Conservation (phyloP, 176 grass and related monocot species). For the Triticum turgidum region DNA sequence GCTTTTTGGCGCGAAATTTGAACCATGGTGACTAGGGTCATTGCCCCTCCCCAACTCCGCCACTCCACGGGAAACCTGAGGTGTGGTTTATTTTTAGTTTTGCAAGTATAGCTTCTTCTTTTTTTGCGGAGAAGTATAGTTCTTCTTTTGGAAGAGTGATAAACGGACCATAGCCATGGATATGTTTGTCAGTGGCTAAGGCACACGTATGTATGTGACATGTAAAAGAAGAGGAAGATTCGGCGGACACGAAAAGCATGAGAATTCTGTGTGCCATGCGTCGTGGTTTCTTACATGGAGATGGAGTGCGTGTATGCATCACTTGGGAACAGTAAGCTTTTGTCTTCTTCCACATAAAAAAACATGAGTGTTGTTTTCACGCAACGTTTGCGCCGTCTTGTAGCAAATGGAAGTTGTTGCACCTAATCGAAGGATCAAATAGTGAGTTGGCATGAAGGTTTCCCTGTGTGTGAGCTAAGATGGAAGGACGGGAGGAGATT, state of each 20-base stretch:
- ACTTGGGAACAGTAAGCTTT: background rate
- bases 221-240: background rate
- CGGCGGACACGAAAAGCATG: background rate
- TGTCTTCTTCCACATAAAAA: background rate
- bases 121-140: background rate
- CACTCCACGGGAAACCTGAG: background rate
- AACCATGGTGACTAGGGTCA: background rate
- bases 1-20: background rate
- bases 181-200: background rate
- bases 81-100: background rate
- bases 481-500: background rate
- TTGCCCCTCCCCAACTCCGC: background rate
- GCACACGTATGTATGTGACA: background rate
- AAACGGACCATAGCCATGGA: background rate
- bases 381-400: background rate
- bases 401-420: conserved; percentile 39
- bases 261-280: background rate
- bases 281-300: background rate
- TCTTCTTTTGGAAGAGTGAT: background rate
- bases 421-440: background rate
- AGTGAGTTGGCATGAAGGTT: background rate
- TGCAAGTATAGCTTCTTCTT: background rate
- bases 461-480: background rate
- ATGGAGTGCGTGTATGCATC: background rate
- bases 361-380: background rate